Conservation (phyloP, 1,139 yeast genomes). For the Pichia sp. region DNA sequence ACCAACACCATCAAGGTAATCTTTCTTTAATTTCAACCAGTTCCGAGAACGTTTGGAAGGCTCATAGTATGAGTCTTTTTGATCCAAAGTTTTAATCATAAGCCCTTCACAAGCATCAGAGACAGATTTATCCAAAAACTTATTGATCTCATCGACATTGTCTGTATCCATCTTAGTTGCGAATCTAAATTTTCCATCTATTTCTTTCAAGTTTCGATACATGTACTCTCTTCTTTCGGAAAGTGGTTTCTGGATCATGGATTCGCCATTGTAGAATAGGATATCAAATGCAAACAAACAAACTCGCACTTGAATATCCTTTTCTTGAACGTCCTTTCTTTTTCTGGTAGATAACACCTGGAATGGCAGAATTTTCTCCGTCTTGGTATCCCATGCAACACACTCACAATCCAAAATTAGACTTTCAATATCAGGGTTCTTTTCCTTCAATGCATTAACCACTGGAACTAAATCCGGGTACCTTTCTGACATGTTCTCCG, state of each 20-base stretch:
- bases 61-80: conserved; percentile 76
- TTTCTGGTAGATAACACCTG: conserved; percentile 90
- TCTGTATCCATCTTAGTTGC: conserved; percentile 73
- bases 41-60: conserved; percentile 93
- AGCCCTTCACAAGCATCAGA: conserved; percentile 92
- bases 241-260: conserved; percentile 62
- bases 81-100: conserved; percentile 87
- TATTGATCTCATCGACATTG: conserved; percentile 71
- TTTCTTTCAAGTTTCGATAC: conserved; percentile 46
- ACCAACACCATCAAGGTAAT: conserved; percentile 89
- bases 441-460: conserved; percentile 50
- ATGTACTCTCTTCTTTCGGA: conserved; percentile 62
- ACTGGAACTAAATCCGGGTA: conserved; percentile 84
- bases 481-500: conserved; percentile 94
- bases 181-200: conserved; percentile 74
- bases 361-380: conserved; percentile 77
- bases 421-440: conserved; percentile 35
- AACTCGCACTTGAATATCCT: conserved; percentile 82
- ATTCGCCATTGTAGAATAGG: conserved; percentile 61
- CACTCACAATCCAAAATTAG: conserved; percentile 93
- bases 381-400: conserved; percentile 91
- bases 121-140: conserved; percentile 83
- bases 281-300: conserved; percentile 91
- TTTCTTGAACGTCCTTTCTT: conserved; percentile 83
- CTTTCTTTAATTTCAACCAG: conserved; percentile 94